Conservation (phyloP, 345 rosid genomes). For the Diplotaxis tenuifolia region DNA sequence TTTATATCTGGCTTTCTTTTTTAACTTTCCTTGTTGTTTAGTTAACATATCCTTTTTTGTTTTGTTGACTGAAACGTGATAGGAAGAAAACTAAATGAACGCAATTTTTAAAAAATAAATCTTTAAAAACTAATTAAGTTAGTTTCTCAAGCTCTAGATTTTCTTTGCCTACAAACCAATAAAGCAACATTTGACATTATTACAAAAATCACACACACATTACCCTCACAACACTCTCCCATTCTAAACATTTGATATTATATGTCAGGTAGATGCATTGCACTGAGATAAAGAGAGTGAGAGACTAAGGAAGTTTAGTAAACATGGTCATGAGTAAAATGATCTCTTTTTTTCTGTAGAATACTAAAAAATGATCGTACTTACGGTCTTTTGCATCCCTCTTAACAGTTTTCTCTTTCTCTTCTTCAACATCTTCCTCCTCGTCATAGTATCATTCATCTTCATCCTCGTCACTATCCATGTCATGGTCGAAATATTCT, state of each 20-base stretch:
- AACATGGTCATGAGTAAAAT: conserved; percentile 17
- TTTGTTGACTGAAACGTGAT: no score
- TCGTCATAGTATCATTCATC: conserved; percentile 47
- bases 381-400: conserved; percentile 19
- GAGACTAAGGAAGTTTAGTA: conserved; percentile 15
- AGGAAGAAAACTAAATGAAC: no score
- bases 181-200: no score
- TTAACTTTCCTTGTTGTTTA: conserved; percentile 16
- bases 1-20: conserved; percentile 25
- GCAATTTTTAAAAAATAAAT: no score
- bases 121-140: no score
- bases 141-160: no score
- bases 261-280: conserved; percentile 10
- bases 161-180: no score
- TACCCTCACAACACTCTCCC: neutral
- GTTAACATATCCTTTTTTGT: conserved; percentile 7
- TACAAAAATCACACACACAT: conserved; percentile 25
- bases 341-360: no score
- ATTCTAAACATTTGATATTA: conserved; percentile 16
- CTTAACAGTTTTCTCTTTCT: conserved; percentile 12
- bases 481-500: conserved; percentile 42
- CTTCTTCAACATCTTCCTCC: conserved; percentile 40
- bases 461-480: conserved; percentile 42
- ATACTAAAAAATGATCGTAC: no score
- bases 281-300: neutral